A percentile compares a stretch with the other conserved stretches of the same genome.
phyloP scores from a whole-genome alignment of 202 grass and related monocot genomes.

The Eragrostis tef region DNA sequence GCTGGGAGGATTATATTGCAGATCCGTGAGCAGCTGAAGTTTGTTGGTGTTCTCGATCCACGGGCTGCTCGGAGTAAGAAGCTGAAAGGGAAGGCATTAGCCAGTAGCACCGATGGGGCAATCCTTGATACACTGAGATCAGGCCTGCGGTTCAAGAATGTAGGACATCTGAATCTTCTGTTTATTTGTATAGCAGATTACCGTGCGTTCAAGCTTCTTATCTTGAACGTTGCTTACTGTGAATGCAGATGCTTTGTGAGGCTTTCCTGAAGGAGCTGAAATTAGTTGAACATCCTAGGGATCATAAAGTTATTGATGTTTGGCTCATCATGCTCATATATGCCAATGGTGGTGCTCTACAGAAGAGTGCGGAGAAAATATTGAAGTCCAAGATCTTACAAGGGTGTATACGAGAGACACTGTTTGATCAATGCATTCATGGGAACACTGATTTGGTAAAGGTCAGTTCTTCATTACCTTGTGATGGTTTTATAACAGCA shows the following conservation, averaged over 20 bases:
- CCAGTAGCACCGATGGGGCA: slow-evolving; percentile 64
- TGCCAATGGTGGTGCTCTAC: slow-evolving; percentile 69
- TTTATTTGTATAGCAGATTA: slow-evolving; percentile 21
- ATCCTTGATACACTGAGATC: slow-evolving; percentile 77
- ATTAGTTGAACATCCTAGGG: slow-evolving; percentile 57
- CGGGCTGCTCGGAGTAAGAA: slow-evolving; percentile 69
- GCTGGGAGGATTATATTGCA: slow-evolving; percentile 78
- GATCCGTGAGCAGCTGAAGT: slow-evolving; percentile 80
- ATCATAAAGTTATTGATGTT: slow-evolving; percentile 87
- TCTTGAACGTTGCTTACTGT: slow-evolving; percentile 41
- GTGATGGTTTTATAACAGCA: slow-evolving; percentile 24
- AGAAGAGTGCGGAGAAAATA: slow-evolving; percentile 79
- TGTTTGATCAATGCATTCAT: slow-evolving; percentile 85
- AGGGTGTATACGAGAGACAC: slow-evolving; percentile 58
- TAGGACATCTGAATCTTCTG: slow-evolving; percentile 37
- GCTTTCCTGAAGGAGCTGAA: slow-evolving; percentile 81
- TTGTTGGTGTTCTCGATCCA: slow-evolving; percentile 62
- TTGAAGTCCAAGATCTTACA: slow-evolving; percentile 80
- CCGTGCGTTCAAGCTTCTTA: not conserved
- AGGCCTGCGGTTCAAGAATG: slow-evolving; percentile 84
- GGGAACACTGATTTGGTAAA: slow-evolving; percentile 79
- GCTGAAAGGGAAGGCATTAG: slow-evolving; percentile 70
- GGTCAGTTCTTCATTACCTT: slow-evolving; percentile 55
- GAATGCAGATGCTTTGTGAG: slow-evolving; percentile 73
- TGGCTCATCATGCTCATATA: slow-evolving; percentile 90